A percentile compares a stretch with the other conserved stretches of the same genome.
Evolutionary conservation across 2,329 filamentous ascomycete genomes (phyloP).

Genomic region (Biscogniauxia mediterranea): DNA sequence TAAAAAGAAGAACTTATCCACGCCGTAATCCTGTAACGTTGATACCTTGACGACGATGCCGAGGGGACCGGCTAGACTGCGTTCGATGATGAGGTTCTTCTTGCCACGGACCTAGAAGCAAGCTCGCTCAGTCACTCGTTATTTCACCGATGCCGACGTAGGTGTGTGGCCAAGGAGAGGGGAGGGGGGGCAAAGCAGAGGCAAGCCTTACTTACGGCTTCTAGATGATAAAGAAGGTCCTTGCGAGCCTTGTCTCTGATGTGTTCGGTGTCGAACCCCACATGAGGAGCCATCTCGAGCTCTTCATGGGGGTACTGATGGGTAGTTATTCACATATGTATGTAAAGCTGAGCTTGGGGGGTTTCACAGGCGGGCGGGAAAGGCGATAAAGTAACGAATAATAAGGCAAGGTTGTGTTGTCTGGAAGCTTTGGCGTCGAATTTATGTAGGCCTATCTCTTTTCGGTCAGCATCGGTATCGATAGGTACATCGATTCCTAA

Average conservation of each 20-base stretch:
- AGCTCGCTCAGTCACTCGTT: slow-evolving; percentile 7
- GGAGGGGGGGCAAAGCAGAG: slow-evolving; percentile 10
- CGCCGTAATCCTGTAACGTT: slow-evolving; percentile 92
- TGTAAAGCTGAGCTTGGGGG: slow-evolving; percentile 9
- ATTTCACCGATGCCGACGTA: slow-evolving; percentile 5
- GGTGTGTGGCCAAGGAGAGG: background rate
- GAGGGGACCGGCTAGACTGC: slow-evolving; percentile 82
- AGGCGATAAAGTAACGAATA: background rate
- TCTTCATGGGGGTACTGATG: slow-evolving; percentile 43
- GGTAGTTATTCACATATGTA: slow-evolving; percentile 15
- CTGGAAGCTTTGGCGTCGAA: background rate
- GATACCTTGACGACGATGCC: slow-evolving; percentile 94
- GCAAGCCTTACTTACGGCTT: slow-evolving; percentile 72
- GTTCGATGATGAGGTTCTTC: slow-evolving; percentile 96
- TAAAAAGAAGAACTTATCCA: slow-evolving; percentile 95
- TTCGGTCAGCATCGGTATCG: slow-evolving; percentile 4
- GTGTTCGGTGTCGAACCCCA: slow-evolving; percentile 70
- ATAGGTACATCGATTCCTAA: too few relatives aligned
- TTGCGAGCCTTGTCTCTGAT: slow-evolving; percentile 80
- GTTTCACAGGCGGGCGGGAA: slow-evolving; percentile 3
- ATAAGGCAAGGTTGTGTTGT: too few relatives aligned
- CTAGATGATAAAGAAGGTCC: slow-evolving; percentile 85
- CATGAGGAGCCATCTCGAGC: slow-evolving; percentile 66
- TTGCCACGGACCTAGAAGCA: slow-evolving; percentile 82
- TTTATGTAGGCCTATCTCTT: slow-evolving; percentile 3